Base-by-base conservation (phyloP, 257 asterid genomes). In the Verbascum thapsus region DNA sequence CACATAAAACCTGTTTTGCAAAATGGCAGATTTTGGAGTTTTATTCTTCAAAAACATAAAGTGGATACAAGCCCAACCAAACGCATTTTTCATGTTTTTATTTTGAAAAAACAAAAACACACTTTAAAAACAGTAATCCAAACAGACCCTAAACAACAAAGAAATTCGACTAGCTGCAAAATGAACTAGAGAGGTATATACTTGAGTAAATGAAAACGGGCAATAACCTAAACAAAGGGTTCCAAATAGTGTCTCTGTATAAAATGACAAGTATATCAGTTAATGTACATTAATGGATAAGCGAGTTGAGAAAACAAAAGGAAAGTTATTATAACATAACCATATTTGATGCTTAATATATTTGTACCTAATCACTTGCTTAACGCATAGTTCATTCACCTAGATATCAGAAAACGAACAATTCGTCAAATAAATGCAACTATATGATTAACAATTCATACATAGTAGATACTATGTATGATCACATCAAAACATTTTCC, bases 121-220 rank as follows among this genome's bases (percentile, higher is more conserved):
- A n/a, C n/a, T n/a, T n/a, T n/a, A n/a, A n/a, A n/a, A n/a, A n/a
- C n/a, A n/a, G n/a, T n/a, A n/a, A n/a, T n/a, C n/a, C n/a, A n/a
- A n/a, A n/a, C n/a, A n/a, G n/a, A n/a, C n/a, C n/a, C n/a, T n/a
- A n/a, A n/a, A n/a, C n/a, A n/a, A 10, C 18, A 11, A 6, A 43
- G 58, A 44, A 42, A 57, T 67, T n/a, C 10, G 44, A 65, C 13
- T 47, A 39, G 52, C 48, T 37, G 53, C 2, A 15, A 8, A 22
- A 32, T 19, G 20, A 22, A 49, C 17, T 11, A 30, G 17, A 4
- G 1, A 12, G 37, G 7, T 16, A 16, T 54, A 13, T 15, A 43
- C 1, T 38, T 8, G 20, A 41, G 15, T 20, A 57, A 17, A 20
- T 49, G 32, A 49, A 47, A 34, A 17, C 7, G 37, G 35, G 34